Percentiles rank a stretch among this genome's conserved stretches.
phyloP scores from a whole-genome alignment of 2,329 filamentous ascomycete species.

The Leptographium galeiforme region DNA sequence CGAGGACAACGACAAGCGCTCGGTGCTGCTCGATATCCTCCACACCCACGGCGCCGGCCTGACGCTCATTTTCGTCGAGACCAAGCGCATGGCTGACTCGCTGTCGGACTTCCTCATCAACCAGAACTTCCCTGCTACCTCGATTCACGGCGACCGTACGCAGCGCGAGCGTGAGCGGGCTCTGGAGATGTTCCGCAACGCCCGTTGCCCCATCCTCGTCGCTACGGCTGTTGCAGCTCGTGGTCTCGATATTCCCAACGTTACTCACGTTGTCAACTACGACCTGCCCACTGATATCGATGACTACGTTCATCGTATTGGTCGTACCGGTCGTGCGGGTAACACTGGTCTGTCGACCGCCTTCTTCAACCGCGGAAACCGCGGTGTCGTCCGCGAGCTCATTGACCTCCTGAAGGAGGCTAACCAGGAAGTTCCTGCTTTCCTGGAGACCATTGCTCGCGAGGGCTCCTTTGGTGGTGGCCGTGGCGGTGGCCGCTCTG shows the following conservation, averaged over 20 bases:
- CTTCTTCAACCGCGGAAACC: conserved; percentile 99
- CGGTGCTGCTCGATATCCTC: conserved; percentile 90
- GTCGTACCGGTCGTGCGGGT: conserved; percentile 98
- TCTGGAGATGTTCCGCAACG: conserved; percentile 93
- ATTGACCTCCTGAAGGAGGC: conserved; percentile 98
- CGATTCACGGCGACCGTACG: conserved; percentile 95
- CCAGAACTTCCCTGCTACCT: conserved; percentile 95
- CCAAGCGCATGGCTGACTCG: conserved; percentile 98
- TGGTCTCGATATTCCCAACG: conserved; percentile 89
- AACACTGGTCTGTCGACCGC: conserved; percentile 97
- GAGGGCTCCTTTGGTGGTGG: conserved; percentile 66
- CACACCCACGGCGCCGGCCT: conserved; percentile 82
- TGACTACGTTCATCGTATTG: conserved; percentile 96
- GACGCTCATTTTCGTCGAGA: conserved; percentile 97
- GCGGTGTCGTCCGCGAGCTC: conserved; percentile 90
- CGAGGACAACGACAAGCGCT: conserved; percentile 92
- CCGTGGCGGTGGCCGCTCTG: conserved; percentile 44
- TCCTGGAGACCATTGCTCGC: conserved; percentile 94
- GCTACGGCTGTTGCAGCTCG: conserved; percentile 90
- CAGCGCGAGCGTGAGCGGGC: conserved; percentile 98
- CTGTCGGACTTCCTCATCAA: conserved; percentile 97
- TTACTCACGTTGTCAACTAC: conserved; percentile 97
- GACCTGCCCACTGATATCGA: conserved; percentile 85
- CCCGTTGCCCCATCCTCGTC: conserved; percentile 88
- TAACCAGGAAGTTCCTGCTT: conserved; percentile 87